Base-by-base conservation (phyloP, 2,329 filamentous ascomycete genomes). In the Grosmannia serpens region DNA sequence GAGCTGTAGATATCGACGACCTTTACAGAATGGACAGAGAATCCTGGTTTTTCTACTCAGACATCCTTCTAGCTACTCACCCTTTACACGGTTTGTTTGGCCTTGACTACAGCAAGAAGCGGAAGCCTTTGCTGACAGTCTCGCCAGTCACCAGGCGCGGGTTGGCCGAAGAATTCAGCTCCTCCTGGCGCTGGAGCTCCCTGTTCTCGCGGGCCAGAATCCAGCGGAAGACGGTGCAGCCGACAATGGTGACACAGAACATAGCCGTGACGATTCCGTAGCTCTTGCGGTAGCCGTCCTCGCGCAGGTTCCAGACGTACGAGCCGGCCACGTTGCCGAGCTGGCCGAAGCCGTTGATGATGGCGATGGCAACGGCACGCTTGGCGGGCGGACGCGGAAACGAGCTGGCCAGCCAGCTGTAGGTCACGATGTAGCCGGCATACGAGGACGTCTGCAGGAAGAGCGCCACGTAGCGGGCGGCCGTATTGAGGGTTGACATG, bases 351-450 rank as follows among this genome's bases (percentile, higher is more conserved):
- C 85, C 84, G 67, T 92, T 92, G 70, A 91, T 89, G 61, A 86
- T 84, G 1, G 87, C 88, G 6, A 92, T 69, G 0, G 86, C 87
- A 0, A 86, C 75, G 1, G 77, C 77, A 60, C 87, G 80, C 73
- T 91, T 91, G 2, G 87, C 84, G 0, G 87, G 86, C 4, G 89
- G 88, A 6, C 88, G 81, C 0, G 88, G 87, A 56, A 92, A 77
- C 1, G 84, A 86, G 67, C 87, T 89, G 53, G 80, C 83, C 62
- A 91, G 89, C 88, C 88, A 94, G 2, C 84, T 80, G 4, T 89
- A 74, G 1, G 78, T 77, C 1, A 88, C 84, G 0, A 87, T 86
- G 66, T 84, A 89, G 53, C 82, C 80, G 1, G 80, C 78, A 65
- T 87, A 88, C 3, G 61, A 57, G 47, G 58, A 60, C 7, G 63